A percentile compares a stretch with the other conserved stretches of the same genome.
phyloP scores from a whole-genome alignment of 306 rosid species.

The Fragaria ananassa region DNA sequence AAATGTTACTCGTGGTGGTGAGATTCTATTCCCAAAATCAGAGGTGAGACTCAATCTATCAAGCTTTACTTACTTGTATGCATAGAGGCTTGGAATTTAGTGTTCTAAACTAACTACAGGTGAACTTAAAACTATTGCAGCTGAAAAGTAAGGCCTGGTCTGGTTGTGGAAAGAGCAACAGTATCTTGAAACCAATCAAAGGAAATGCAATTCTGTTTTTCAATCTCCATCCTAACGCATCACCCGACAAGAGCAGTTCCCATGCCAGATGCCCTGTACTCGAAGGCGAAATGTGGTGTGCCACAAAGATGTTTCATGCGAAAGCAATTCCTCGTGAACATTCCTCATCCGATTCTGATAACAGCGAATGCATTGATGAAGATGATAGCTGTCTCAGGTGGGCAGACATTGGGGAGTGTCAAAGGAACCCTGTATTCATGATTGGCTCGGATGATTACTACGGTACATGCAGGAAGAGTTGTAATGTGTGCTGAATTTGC shows the following conservation, averaged over 20 bases:
- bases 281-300: slow-evolving; percentile 72
- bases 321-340: slow-evolving; percentile 33
- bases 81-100: not conserved
- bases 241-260: slow-evolving; percentile 56
- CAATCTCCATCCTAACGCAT: slow-evolving; percentile 48
- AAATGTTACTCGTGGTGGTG: slow-evolving; percentile 57
- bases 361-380: slow-evolving; percentile 57
- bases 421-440: slow-evolving; percentile 77
- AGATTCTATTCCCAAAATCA: slow-evolving; percentile 60
- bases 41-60: slow-evolving; percentile 40
- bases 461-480: slow-evolving; percentile 90
- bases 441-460: slow-evolving; percentile 84
- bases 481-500: slow-evolving; percentile 51
- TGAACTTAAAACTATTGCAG: slow-evolving; percentile 35
- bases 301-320: slow-evolving; percentile 52
- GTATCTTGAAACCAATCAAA: slow-evolving; percentile 53
- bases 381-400: slow-evolving; percentile 56
- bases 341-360: slow-evolving; percentile 28
- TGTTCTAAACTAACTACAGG: slow-evolving; percentile 6
- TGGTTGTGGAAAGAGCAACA: slow-evolving; percentile 38
- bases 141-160: slow-evolving; percentile 39
- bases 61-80: slow-evolving; percentile 11
- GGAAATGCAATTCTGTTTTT: slow-evolving; percentile 80
- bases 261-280: slow-evolving; percentile 72
- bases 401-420: slow-evolving; percentile 83